These are phyloP conservation scores for Cladophialophora chaetospira DNA, from an alignment of 2,329 filamentous ascomycete genomes.

Conservation along the genomic window DNA sequence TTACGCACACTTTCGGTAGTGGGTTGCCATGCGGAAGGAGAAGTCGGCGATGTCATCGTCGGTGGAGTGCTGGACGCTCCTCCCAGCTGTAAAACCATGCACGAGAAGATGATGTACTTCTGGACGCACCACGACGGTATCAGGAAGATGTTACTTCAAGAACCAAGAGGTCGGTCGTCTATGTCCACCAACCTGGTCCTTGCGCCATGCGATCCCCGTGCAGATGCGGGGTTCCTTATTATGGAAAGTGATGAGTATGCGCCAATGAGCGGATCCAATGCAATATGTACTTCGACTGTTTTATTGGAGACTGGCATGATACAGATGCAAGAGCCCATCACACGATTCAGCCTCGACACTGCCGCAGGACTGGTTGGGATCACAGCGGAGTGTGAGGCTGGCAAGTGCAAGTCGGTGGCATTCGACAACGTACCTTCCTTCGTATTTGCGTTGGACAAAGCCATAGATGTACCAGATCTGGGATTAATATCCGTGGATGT, in stretches of 20 bases:
- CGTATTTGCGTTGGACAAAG: constrained; percentile 44
- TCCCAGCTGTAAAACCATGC: constrained; percentile 45
- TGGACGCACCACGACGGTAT: constrained; percentile 44
- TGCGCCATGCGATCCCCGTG: constrained; percentile 47
- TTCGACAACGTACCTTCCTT: constrained; percentile 52
- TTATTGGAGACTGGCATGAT: constrained; percentile 53
- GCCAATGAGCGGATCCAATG: constrained; percentile 51
- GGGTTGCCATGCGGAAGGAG: constrained; percentile 34
- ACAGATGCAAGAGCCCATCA: constrained; percentile 49
- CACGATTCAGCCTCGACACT: constrained; percentile 46
- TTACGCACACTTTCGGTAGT: constrained; percentile 19
- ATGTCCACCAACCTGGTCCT: constrained; percentile 47
- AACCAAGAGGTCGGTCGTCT: constrained; percentile 49
- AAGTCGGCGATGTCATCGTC: constrained; percentile 54
- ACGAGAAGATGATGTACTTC: constrained; percentile 51
- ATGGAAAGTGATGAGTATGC: constrained; percentile 52
- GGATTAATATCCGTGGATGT: constrained; percentile 47
- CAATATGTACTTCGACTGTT: constrained; percentile 48
- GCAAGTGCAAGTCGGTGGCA: constrained; percentile 48
- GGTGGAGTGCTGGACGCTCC: constrained; percentile 50
- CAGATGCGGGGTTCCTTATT: constrained; percentile 50
- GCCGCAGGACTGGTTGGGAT: constrained; percentile 48
- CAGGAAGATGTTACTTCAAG: constrained; percentile 49
- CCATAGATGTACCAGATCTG: constrained; percentile 45
- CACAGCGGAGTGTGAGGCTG: constrained; percentile 45